phyloP scores from a whole-genome alignment of 1,139 yeast species.

The Meyerozyma guilliermondii region DNA sequence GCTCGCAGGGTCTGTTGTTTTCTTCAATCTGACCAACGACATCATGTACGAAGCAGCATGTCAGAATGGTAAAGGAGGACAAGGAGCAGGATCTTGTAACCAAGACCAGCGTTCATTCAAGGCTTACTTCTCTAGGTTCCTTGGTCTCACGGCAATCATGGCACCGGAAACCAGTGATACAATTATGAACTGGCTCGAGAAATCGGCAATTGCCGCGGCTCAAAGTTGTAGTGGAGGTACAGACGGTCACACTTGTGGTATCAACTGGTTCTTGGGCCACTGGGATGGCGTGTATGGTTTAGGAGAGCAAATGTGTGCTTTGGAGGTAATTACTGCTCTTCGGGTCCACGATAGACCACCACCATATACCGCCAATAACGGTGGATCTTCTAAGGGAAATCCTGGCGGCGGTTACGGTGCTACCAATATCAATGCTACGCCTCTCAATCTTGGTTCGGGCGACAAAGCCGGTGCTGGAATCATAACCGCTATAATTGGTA shows the following conservation, averaged over 20 bases:
- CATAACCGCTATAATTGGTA: constrained; percentile 13
- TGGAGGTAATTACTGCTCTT: constrained; percentile 53
- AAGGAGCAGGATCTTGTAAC: constrained; percentile 39
- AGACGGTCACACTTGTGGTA: constrained; percentile 77
- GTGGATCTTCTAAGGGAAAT: constrained; percentile 43
- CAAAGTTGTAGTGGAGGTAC: constrained; percentile 66
- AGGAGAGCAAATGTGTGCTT: constrained; percentile 75
- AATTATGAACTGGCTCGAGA: constrained; percentile 40
- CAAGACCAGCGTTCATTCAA: constrained; percentile 76
- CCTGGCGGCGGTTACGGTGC: constrained; percentile 42
- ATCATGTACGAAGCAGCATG: constrained; percentile 70
- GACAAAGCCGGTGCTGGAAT: constrained; percentile 14
- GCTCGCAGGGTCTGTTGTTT: constrained; percentile 46
- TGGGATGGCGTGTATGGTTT: constrained; percentile 70
- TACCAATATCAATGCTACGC: constrained; percentile 9
- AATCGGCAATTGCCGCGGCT: constrained; percentile 60
- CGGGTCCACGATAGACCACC: constrained; percentile 21
- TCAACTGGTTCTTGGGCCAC: constrained; percentile 47
- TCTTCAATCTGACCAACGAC: constrained; percentile 32
- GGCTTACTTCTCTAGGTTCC: constrained; percentile 62
- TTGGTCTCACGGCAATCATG: constrained; percentile 55
- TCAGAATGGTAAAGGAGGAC: constrained; percentile 23
- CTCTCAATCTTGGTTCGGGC: constrained; percentile 8
- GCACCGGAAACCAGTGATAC: constrained; percentile 44
- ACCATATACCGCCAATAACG: constrained; percentile 36